phyloP scores from a whole-genome alignment of 2,329 filamentous ascomycete species.

The Hirsutella thompsonii region DNA sequence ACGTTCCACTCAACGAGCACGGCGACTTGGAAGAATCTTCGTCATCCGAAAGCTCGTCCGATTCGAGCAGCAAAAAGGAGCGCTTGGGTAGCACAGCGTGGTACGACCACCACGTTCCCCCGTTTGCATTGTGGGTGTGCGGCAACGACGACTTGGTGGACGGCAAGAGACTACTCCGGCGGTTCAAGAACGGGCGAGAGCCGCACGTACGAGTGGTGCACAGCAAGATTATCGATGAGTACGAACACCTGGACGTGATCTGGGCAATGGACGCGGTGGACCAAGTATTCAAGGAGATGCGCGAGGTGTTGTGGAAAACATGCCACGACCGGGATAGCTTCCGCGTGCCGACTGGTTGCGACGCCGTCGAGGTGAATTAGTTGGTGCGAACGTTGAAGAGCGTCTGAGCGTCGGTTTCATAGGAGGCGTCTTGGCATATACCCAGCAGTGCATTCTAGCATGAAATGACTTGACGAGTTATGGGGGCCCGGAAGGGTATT shows the following conservation, averaged over 20 bases:
- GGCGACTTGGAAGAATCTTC: not conserved
- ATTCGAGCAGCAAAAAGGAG: not conserved
- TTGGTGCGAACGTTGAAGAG: not conserved
- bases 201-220: constrained; percentile 73
- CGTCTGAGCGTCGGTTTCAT: not conserved
- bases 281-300: constrained; percentile 68
- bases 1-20: constrained; percentile 25
- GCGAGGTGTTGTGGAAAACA: constrained; percentile 76
- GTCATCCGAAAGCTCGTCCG: not conserved
- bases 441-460: not conserved
- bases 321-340: constrained; percentile 42
- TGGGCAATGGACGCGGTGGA: constrained; percentile 87
- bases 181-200: constrained; percentile 67
- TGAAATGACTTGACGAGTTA: too few relatives aligned
- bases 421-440: not conserved
- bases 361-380: constrained; percentile 13
- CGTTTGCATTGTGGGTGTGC: constrained; percentile 79
- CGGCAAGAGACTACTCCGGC: constrained; percentile 56
- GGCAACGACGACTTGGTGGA: constrained; percentile 79
- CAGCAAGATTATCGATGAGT: constrained; percentile 69
- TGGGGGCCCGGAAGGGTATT: too few relatives aligned
- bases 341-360: constrained; percentile 52
- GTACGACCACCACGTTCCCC: constrained; percentile 70
- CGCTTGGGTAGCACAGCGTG: constrained; percentile 47
- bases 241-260: constrained; percentile 89